Conservation (phyloP, 73 alveolate genomes). For the Breviolum minutum region DNA sequence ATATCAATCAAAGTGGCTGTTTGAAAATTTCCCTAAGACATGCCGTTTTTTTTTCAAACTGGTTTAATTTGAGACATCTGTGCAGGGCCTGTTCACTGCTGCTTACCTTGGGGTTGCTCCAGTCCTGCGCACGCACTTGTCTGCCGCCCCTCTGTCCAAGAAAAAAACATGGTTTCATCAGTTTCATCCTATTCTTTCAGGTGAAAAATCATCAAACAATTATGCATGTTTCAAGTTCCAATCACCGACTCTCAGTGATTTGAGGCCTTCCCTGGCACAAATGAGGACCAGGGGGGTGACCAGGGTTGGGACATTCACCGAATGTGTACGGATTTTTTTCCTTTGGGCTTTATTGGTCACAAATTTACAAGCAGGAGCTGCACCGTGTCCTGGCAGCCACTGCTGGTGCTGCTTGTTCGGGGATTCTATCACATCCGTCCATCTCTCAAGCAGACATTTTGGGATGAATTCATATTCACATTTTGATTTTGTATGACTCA, state of each 20-base stretch:
- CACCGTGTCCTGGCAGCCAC: constrained; percentile 54
- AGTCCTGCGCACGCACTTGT: constrained; percentile 35
- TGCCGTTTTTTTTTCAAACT: too few relatives aligned
- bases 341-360: not conserved
- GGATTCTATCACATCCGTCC: constrained; percentile 46
- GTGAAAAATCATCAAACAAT: not conserved
- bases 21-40: too few relatives aligned
- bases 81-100: constrained; percentile 72
- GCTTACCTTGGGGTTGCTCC: constrained; percentile 67
- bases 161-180: not conserved
- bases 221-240: too few relatives aligned
- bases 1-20: too few relatives aligned
- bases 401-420: constrained; percentile 59
- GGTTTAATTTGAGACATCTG: too few relatives aligned
- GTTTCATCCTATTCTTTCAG: not conserved
- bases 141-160: not conserved
- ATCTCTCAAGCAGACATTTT: not conserved
- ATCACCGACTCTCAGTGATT: not conserved
- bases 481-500: not conserved
- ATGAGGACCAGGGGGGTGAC: constrained; percentile 21
- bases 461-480: not conserved
- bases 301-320: too few relatives aligned
- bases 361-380: not conserved
- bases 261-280: constrained; percentile 68
- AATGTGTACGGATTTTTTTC: not conserved